Conservation (phyloP, 257 asterid genomes). For the Nicotiana benthamiana region DNA sequence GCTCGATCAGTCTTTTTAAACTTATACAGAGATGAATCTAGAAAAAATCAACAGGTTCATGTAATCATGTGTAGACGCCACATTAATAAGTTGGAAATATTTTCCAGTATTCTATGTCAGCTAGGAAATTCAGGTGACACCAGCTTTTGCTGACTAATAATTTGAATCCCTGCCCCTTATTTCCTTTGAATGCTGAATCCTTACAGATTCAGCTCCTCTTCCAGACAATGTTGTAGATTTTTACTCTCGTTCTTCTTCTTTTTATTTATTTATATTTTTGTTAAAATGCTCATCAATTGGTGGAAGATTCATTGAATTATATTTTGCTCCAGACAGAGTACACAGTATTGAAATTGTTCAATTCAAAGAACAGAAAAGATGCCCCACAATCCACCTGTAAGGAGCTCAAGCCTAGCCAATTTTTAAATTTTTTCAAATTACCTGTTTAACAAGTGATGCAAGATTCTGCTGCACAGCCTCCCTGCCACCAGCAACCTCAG, state of each 20-base stretch:
- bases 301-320: background rate
- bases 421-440: slow-evolving; percentile 6
- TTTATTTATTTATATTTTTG: background rate
- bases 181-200: background rate
- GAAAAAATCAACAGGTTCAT: background rate
- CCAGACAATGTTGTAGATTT: background rate
- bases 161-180: background rate
- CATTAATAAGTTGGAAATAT: background rate
- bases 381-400: background rate
- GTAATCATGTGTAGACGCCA: background rate
- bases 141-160: background rate
- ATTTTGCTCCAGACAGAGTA: background rate
- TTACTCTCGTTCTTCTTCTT: background rate
- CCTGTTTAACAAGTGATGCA: slow-evolving; percentile 65
- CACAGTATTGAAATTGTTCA: background rate
- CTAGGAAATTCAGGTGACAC: background rate
- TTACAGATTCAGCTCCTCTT: background rate
- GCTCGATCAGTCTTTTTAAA: background rate
- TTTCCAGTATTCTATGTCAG: background rate
- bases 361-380: background rate
- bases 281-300: background rate
- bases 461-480: slow-evolving; percentile 63
- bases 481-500: slow-evolving; percentile 75
- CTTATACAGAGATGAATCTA: background rate
- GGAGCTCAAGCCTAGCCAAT: background rate